Conservation (phyloP, 768 basidiomycete species). For the Mycena leptocephala region DNA sequence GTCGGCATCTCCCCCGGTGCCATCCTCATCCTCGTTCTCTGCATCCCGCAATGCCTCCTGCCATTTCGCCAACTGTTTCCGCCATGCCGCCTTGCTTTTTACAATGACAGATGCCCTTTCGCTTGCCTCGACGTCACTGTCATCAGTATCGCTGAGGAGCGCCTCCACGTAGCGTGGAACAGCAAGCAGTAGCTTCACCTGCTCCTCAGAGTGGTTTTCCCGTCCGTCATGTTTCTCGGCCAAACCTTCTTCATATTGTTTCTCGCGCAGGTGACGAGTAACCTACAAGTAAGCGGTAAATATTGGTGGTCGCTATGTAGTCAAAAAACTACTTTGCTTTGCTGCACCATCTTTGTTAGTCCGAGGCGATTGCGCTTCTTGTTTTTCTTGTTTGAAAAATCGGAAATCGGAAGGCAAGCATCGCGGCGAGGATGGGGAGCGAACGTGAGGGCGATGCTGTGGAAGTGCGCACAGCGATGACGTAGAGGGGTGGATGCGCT, state of each 20-base stretch:
- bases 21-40: neutral
- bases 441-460: too few species aligned
- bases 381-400: constrained; percentile 25
- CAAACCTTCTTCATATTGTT: constrained; percentile 2
- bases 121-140: neutral
- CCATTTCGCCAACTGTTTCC: constrained; percentile 5
- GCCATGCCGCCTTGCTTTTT: neutral
- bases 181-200: neutral
- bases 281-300: too few species aligned
- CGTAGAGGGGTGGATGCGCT: too few species aligned
- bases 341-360: constrained; percentile 20
- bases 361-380: constrained; percentile 25
- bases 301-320: too few species aligned
- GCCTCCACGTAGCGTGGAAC: constrained; percentile 14
- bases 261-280: neutral
- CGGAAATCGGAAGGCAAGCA: too few species aligned
- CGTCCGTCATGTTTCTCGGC: neutral
- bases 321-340: too few species aligned
- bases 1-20: too few species aligned
- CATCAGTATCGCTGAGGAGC: constrained; percentile 3
- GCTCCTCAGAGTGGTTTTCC: neutral
- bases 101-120: neutral
- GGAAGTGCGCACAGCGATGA: too few species aligned
- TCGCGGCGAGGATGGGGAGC: too few species aligned
- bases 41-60: neutral